Conservation (phyloP, 495 filamentous ascomycete species). For the Peziza echinospora region DNA sequence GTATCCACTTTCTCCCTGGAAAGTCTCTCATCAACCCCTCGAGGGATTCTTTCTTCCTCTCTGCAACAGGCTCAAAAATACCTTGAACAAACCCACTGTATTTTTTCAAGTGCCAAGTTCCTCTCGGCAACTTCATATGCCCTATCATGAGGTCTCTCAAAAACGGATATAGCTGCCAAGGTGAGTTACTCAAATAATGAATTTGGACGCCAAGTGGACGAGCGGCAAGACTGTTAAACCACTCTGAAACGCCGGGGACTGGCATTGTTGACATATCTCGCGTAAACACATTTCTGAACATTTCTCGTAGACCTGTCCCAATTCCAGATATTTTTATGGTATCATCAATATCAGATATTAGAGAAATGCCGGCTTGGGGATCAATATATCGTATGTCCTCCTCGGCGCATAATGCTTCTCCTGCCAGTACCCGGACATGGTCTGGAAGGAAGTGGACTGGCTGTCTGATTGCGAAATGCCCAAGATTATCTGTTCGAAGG, state of each 20-base stretch:
- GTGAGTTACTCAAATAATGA: constrained; percentile 62
- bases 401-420: constrained; percentile 58
- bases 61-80: constrained; percentile 91
- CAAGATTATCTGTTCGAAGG: constrained; percentile 57
- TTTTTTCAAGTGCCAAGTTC: constrained; percentile 84
- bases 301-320: constrained; percentile 62
- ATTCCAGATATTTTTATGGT: constrained; percentile 95
- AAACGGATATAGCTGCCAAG: constrained; percentile 71
- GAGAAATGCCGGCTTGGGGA: constrained; percentile 49
- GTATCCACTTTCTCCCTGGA: constrained; percentile 66
- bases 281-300: constrained; percentile 87
- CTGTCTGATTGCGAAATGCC: constrained; percentile 61
- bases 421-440: constrained; percentile 66
- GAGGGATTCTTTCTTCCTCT: constrained; percentile 70
- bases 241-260: constrained; percentile 67
- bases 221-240: constrained; percentile 51
- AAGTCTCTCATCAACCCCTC: constrained; percentile 78
- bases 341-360: constrained; percentile 97
- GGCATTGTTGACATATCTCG: constrained; percentile 61
- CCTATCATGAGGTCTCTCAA: constrained; percentile 29
- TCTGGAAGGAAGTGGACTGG: constrained; percentile 77
- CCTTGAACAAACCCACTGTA: constrained; percentile 91
- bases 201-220: constrained; percentile 13
- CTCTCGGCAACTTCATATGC: constrained; percentile 54
- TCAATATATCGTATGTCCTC: constrained; percentile 57